These are phyloP conservation scores for Arxiozyma slooffiae DNA, from an alignment of 1,139 yeast genomes.

Conservation along the genomic window DNA sequence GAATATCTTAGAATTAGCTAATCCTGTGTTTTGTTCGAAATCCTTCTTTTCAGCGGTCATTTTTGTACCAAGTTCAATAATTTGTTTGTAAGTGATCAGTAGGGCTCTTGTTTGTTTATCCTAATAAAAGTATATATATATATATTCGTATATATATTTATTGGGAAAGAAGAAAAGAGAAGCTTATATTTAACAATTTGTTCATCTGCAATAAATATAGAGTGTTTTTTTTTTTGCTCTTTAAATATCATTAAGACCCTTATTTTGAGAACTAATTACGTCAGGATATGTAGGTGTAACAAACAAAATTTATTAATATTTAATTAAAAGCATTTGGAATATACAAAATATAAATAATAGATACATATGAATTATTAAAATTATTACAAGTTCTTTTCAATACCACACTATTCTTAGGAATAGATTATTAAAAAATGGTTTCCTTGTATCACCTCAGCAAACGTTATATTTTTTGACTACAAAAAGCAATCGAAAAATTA, in stretches of 20 bases:
- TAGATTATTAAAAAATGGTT: neutral
- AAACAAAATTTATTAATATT: neutral
- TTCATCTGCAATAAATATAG: too few species aligned
- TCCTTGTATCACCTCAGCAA: neutral
- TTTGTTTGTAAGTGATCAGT: neutral
- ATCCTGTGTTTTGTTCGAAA: conserved; percentile 3
- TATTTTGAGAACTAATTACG: too few species aligned
- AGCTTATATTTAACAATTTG: too few species aligned
- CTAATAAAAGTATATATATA: too few species aligned
- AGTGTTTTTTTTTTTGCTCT: too few species aligned
- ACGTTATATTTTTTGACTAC: neutral
- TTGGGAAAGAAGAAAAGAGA: too few species aligned
- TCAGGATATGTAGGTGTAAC: neutral
- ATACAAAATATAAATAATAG: neutral
- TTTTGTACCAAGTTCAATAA: neutral
- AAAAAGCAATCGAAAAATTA: neutral
- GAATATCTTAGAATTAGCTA: conserved; percentile 2
- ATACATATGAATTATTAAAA: too few species aligned
- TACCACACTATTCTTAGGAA: neutral
- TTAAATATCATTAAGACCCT: too few species aligned
- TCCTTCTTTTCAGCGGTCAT: conserved; percentile 3
- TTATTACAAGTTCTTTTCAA: neutral
- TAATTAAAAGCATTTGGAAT: neutral
- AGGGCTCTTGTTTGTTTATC: too few species aligned
- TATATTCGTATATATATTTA: too few species aligned